Evolutionary conservation across 345 rosid genomes (phyloP), one percentile per base, ranked within the genome.

Genomic region (Populus nigra): DNA sequence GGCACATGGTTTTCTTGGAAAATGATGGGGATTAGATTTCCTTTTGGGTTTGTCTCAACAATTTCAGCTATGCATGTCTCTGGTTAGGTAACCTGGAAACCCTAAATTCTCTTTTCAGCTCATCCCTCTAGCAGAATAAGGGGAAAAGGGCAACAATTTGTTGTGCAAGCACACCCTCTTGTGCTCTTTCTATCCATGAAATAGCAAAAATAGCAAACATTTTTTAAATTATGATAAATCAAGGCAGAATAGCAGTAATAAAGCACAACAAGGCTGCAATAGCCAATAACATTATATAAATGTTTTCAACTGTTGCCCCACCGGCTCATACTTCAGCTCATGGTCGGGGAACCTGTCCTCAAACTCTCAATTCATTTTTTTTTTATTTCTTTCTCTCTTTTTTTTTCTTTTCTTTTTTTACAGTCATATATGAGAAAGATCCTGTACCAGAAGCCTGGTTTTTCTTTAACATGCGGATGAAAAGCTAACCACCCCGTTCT

Each of bases 1-100:
- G 35, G 22, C 35, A 16, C 8, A 16, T 13, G 55, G 78, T 70
- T 83, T 76, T 77, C 87, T 69, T 83, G 86, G 86, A 33, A 49
- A 57, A 80, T 72, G 31, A 49, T 77, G 65, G 39, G n/a, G n/a
- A 77, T 85, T 36, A 87, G 84, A 22, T 82, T 8, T 65, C 33
- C 77, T 68, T 77, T 71, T 39, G 85, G 85, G 16, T 74, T 85
- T 22, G 5, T 81, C 33, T 31, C 73, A 2, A 68, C 84, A 20
- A 23, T 20, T 36, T 39, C 35, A 11, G 38, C 69, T 16, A 72
- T 79, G 69, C 70, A 61, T 77, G 80, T 43, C 6, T 61, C 31
- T 17, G 80, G 80, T 25, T 78, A 6, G 35, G 35, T 33, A 33
- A 33, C 35, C 35, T 33, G 35, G 35, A 33, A 33, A 41, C 47